Evolutionary conservation across 2,329 filamentous ascomycete genomes (phyloP), one percentile per base, ranked within the genome.

Genomic region (Diaporthe nobilis): DNA sequence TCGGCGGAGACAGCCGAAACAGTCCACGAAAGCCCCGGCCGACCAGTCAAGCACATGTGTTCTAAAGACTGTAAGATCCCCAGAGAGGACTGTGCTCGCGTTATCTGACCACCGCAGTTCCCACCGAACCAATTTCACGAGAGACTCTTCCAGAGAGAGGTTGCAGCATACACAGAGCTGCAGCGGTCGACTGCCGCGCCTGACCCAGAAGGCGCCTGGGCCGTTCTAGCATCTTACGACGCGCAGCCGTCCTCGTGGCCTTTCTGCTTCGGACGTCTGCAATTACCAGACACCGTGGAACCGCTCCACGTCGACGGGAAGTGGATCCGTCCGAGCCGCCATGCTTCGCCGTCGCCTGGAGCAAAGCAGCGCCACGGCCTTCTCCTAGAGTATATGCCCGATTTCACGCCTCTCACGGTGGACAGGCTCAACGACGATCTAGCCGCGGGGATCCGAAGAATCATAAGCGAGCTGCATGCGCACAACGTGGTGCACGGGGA

Each of bases 91-190:
- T 6, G 1, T 10, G 8, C 31, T 22, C 17, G 31, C 55, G 0
- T 37, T 22, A 12, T 7, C 31, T 58, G 17, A 58, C 31, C 20
- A 37, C 31, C 9, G 4, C 55, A 58, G 55, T 58, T 58, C 31
- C 55, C 55, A 15, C 17, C 31, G 9, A 58, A 58, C 31, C 20
- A 37, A 4, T 58, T 58, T 4, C 55, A 58, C 31, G 17, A 58
- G 55, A 37, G 31, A 4, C 55, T 58, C 31, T 58, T 58, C 20
- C 31, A 58, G 55, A 37, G 55, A 37, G 55, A 58, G 9, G 55
- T 58, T n/a, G 55, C 55, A 58, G 20, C 55, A 58, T 58, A 58
- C 31, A 37, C 55, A 1, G 55, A 58, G 55, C 55, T 58, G 31
- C 55, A 58, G 55, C 55, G 31, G 20, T 37, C 55, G 15, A 13